Conservation (phyloP, 805 yeast genomes). For the Dipodascus albidus region DNA sequence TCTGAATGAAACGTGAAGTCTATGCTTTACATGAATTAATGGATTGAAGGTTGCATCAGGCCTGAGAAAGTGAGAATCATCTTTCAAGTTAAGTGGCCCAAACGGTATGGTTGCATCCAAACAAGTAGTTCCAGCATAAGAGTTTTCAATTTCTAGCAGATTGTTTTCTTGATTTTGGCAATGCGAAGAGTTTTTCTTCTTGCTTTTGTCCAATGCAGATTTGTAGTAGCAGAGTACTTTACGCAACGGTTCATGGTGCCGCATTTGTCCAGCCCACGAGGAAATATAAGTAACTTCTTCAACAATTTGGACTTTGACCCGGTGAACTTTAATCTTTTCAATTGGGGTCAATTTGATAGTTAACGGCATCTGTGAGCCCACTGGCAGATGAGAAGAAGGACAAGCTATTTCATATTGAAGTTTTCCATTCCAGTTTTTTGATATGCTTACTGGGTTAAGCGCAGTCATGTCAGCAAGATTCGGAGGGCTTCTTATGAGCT, state of each 20-base stretch:
- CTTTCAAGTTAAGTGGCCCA: too few species aligned
- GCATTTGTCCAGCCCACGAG: slow-evolving; percentile 17
- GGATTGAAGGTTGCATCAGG: background rate
- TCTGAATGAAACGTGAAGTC: slow-evolving; percentile 7
- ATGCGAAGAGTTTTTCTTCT: background rate
- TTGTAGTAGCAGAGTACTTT: background rate
- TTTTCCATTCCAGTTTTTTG: slow-evolving; percentile 80
- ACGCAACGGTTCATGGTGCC: slow-evolving; percentile 14
- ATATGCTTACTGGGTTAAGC: slow-evolving; percentile 70
- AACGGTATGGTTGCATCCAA: background rate
- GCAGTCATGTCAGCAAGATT: slow-evolving; percentile 61
- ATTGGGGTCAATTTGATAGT: slow-evolving; percentile 63
- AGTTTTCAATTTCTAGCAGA: background rate
- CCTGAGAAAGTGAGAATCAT: background rate
- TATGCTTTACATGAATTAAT: background rate
- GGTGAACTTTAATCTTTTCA: slow-evolving; percentile 63
- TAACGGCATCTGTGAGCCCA: slow-evolving; percentile 66
- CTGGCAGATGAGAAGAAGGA: slow-evolving; percentile 62
- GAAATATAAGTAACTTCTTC: slow-evolving; percentile 19
- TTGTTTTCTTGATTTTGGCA: background rate
- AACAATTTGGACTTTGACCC: slow-evolving; percentile 24
- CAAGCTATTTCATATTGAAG: slow-evolving; percentile 67
- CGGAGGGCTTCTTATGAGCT: slow-evolving; percentile 57
- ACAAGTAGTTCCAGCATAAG: background rate
- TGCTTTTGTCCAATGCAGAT: background rate